Evolutionary conservation across 2,329 filamentous ascomycete species (phyloP), one percentile per base, ranked within the genome.

Genomic region (Monilinia fructicola): DNA sequence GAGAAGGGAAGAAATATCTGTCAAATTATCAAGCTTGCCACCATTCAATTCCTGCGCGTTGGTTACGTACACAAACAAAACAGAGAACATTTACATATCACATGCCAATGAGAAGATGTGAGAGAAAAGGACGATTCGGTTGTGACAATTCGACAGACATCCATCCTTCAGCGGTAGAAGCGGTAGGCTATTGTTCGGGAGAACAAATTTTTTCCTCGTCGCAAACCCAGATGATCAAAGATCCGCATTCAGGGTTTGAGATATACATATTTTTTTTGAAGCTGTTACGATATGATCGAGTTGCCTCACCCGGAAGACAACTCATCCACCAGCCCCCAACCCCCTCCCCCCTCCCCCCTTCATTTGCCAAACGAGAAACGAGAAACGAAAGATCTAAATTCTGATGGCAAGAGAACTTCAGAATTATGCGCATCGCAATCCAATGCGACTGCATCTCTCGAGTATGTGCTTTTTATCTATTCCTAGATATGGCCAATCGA

Each of bases 291-390:
- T 50, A 11, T 35, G 21, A 35, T 60, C 14, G 35, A 40, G 54
- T 52, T 50, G 26, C 44, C 42, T 60, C 21, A 31, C 14, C 18
- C 60, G 63, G 63, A 59, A 53, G 63, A 65, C 63, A 65, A 60
- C 54, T 65, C 54, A 65, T 65, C 46, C 35, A 40, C 21, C 40
- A 44, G 31, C 48, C 10, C 40, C 26, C 26, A 31, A 18, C 18
- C 54, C 54, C n/a, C n/a, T n/a, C 48, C 10, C 40, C 26, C 26
- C 23, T 11, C 18, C 54, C 54, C 40, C 53, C 63, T 60, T 65
- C 54, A 59, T 60, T 42, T 23, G 26, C 5, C 23, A 38, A 44
- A 60, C n/a, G 53, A 54, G 35, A 55, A 55, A 48, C 56, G 56
- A 60, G 42, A 50, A 48, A 60, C 26, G 12, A 60, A 53, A 11